These are phyloP conservation scores for Sclerotinia borealis DNA, from an alignment of 2,329 filamentous ascomycete species.

Conservation along the genomic window DNA sequence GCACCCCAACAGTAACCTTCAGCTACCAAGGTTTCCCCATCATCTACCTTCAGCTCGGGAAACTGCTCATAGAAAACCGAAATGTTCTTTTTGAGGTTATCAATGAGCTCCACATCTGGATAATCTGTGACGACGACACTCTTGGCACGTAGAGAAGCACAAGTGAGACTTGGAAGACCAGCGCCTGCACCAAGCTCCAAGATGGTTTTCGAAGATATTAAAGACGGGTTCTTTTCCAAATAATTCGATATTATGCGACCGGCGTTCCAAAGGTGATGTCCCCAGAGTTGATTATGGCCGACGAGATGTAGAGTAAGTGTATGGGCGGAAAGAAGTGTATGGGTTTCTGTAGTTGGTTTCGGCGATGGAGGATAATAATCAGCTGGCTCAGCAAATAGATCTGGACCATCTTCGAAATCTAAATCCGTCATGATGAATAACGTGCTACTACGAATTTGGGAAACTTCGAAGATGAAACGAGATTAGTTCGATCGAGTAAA, in stretches of 20 bases:
- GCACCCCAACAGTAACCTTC: constrained; percentile 82
- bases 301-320: constrained; percentile 63
- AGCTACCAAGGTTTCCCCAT: constrained; percentile 42
- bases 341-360: constrained; percentile 64
- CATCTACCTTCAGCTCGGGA: not conserved
- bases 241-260: constrained; percentile 71
- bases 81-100: constrained; percentile 74
- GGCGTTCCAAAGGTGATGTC: constrained; percentile 88
- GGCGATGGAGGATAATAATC: constrained; percentile 76
- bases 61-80: constrained; percentile 26
- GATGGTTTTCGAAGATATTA: constrained; percentile 63
- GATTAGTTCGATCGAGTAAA: not conserved
- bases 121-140: constrained; percentile 81
- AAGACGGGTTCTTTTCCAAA: constrained; percentile 62
- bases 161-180: constrained; percentile 75
- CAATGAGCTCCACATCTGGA: constrained; percentile 76
- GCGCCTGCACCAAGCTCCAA: constrained; percentile 87
- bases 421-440: constrained; percentile 16
- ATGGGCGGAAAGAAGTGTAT: constrained; percentile 60
- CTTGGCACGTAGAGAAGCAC: constrained; percentile 63
- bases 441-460: too few relatives aligned
- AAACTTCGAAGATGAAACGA: constrained; percentile 1
- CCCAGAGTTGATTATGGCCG: constrained; percentile 83
- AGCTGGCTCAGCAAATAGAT: constrained; percentile 73
- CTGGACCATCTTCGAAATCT: constrained; percentile 24